These are phyloP conservation scores for Mortierella sp. DNA, from an alignment of 371 early-diverging fungal species.

Conservation along the genomic window DNA sequence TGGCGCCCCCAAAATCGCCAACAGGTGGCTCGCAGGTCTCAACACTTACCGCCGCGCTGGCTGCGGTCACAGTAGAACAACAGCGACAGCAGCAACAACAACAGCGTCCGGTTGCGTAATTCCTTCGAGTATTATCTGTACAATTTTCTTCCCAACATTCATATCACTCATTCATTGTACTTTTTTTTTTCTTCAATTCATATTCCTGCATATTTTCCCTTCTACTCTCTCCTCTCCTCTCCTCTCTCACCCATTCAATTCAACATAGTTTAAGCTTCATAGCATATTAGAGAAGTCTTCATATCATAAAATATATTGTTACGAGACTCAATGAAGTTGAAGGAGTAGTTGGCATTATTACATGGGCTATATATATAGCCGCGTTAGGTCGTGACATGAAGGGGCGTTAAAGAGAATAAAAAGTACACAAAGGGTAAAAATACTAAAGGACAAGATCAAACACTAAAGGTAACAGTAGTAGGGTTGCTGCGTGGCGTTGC, in stretches of 20 bases:
- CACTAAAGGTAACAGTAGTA: conserved; percentile 40
- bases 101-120: conserved; percentile 8
- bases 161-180: no score
- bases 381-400: background rate
- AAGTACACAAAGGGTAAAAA: background rate
- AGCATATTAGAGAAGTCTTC: conserved; percentile 1
- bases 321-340: background rate
- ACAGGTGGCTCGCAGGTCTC: conserved; percentile 43
- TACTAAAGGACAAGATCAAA: background rate
- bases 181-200: background rate
- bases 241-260: background rate
- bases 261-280: background rate
- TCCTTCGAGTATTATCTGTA: background rate
- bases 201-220: conserved; percentile 3
- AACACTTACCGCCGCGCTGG: conserved; percentile 46
- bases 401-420: background rate
- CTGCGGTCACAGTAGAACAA: conserved; percentile 53
- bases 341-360: background rate
- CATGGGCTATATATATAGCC: background rate
- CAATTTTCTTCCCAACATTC: background rate
- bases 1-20: conserved; percentile 31
- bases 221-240: background rate
- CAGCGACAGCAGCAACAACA: conserved; percentile 44
- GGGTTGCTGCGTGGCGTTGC: background rate
- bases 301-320: conserved; percentile 6